Conservation (phyloP, 2,329 filamentous ascomycete genomes). For the Parastagonospora nodorum region DNA sequence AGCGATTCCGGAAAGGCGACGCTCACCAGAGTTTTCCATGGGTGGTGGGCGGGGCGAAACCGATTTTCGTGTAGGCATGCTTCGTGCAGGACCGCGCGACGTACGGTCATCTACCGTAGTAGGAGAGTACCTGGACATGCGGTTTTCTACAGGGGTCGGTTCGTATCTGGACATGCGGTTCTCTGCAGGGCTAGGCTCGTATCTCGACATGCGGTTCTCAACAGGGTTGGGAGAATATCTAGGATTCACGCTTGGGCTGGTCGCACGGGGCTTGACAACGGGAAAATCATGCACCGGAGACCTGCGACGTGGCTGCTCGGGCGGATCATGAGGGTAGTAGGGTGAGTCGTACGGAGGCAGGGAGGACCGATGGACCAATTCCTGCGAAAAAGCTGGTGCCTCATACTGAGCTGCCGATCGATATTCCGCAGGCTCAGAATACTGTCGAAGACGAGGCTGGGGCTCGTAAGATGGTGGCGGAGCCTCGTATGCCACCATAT, state of each 20-base stretch:
- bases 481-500: constrained; percentile 29
- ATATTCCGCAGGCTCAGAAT: constrained; percentile 43
- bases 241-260: constrained; percentile 46
- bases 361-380: constrained; percentile 35
- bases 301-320: constrained; percentile 41
- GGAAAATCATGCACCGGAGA: constrained; percentile 48
- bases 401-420: constrained; percentile 40
- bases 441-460: constrained; percentile 34
- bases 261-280: constrained; percentile 49
- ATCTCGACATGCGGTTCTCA: constrained; percentile 33
- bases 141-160: constrained; percentile 32
- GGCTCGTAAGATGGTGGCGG: constrained; percentile 27
- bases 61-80: constrained; percentile 68
- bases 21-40: constrained; percentile 47
- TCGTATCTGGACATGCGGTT: constrained; percentile 29
- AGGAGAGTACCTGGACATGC: constrained; percentile 31
- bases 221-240: constrained; percentile 30
- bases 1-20: constrained; percentile 65
- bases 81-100: constrained; percentile 50
- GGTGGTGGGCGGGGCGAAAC: constrained; percentile 70
- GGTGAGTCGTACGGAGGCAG: constrained; percentile 31
- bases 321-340: constrained; percentile 53
- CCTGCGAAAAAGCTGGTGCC: constrained; percentile 31
- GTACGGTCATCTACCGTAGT: constrained; percentile 40
- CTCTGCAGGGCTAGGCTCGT: constrained; percentile 26